These are phyloP conservation scores for Penicillium pancosmium DNA, from an alignment of 495 filamentous ascomycete species.

Conservation along the genomic window DNA sequence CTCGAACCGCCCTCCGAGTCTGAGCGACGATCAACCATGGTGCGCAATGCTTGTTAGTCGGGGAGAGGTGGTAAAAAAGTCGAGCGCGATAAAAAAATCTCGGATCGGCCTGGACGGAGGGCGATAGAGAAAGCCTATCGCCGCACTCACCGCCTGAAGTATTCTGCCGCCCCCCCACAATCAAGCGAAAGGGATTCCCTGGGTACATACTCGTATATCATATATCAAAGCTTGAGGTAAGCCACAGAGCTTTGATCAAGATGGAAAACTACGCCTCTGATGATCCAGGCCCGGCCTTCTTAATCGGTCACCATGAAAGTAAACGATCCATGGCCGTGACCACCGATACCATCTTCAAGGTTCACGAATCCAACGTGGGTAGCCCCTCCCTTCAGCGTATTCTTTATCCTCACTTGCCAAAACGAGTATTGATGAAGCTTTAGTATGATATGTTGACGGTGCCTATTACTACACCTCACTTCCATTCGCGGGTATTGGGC, in stretches of 20 bases:
- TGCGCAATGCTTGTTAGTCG: slow-evolving; percentile 19
- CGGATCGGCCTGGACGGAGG: slow-evolving; percentile 29
- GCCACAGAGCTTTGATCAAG: slow-evolving; percentile 13
- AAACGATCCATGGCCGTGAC: slow-evolving; percentile 63
- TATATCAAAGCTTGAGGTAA: not conserved
- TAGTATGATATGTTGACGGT: slow-evolving; percentile 94
- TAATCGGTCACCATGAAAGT: slow-evolving; percentile 83
- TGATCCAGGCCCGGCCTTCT: slow-evolving; percentile 66
- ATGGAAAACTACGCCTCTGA: slow-evolving; percentile 55
- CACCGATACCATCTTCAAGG: slow-evolving; percentile 62
- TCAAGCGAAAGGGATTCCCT: slow-evolving; percentile 12
- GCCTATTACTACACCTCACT: slow-evolving; percentile 81
- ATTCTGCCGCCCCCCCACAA: slow-evolving; percentile 36
- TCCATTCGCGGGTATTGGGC: slow-evolving; percentile 73
- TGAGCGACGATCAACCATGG: slow-evolving; percentile 47
- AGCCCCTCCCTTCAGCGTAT: not conserved
- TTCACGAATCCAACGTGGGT: slow-evolving; percentile 61
- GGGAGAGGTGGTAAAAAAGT: slow-evolving; percentile 27
- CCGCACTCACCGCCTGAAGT: slow-evolving; percentile 39
- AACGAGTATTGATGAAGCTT: slow-evolving; percentile 12
- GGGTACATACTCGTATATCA: not conserved
- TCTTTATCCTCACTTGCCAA: not conserved
- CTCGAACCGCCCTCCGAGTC: slow-evolving; percentile 46
- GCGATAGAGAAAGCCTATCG: slow-evolving; percentile 16
- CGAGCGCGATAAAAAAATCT: slow-evolving; percentile 27